Evolutionary conservation across 106 monocot genomes (phyloP).

Genomic region (Ottelia alismoides): DNA sequence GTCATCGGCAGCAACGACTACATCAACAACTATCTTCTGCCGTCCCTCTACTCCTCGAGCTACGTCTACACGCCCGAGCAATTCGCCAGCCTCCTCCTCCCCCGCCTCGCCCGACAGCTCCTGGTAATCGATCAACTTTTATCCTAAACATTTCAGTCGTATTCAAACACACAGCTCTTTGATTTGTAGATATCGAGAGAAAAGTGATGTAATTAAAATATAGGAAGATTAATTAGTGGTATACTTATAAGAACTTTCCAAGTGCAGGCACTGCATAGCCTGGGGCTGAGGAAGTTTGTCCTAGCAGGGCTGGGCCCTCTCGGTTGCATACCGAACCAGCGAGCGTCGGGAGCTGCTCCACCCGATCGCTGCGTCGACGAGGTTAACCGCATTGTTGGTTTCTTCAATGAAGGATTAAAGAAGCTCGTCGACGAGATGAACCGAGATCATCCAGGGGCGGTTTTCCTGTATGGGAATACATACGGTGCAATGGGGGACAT

Average conservation of each 20-base stretch:
- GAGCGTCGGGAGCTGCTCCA: conserved; percentile 19
- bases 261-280: conserved; percentile 43
- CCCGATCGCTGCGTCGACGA: conserved; percentile 39
- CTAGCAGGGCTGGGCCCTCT: conserved; percentile 49
- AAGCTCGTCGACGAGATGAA: conserved; percentile 50
- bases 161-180: too few relatives aligned
- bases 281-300: conserved; percentile 64
- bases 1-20: conserved; percentile 89
- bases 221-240: background rate
- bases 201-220: too few relatives aligned
- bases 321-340: conserved; percentile 70
- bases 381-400: conserved; percentile 51
- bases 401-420: conserved; percentile 47
- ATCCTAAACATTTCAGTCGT: too few relatives aligned
- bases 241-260: background rate
- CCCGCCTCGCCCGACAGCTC: conserved; percentile 45
- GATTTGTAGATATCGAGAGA: too few relatives aligned
- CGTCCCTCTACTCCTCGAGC: conserved; percentile 40
- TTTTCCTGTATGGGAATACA: conserved; percentile 65
- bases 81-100: conserved; percentile 58
- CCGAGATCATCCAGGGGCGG: conserved; percentile 34
- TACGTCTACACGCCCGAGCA: conserved; percentile 39
- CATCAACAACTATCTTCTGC: conserved; percentile 74
- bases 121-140: conserved; percentile 35
- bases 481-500: conserved; percentile 53